Evolutionary conservation across 306 rosid genomes (phyloP).

Genomic region (Trifolium subterraneum): DNA sequence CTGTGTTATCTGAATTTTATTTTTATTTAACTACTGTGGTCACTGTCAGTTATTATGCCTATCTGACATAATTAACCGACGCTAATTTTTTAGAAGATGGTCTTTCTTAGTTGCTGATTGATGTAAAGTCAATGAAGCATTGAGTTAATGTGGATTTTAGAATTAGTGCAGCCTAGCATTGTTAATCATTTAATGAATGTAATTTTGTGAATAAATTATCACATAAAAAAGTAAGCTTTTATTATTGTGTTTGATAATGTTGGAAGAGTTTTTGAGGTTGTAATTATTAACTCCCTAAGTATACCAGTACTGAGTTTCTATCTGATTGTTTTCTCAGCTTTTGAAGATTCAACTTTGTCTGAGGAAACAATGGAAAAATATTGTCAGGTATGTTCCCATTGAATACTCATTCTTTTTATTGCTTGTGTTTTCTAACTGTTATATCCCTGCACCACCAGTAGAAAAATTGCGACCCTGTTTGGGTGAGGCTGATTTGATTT

Average conservation of each 20-base stretch:
- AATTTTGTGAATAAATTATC: slow-evolving; percentile 6
- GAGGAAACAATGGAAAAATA: slow-evolving; percentile 64
- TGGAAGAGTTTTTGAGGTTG: slow-evolving; percentile 10
- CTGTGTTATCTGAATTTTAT: too few species aligned
- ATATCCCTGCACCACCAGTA: slow-evolving; percentile 6
- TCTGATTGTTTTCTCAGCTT: slow-evolving; percentile 37
- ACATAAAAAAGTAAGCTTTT: neutral
- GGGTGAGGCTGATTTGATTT: slow-evolving; percentile 39
- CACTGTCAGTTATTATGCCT: too few species aligned
- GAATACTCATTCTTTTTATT: slow-evolving; percentile 28
- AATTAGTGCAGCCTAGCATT: slow-evolving; percentile 8
- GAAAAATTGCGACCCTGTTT: neutral
- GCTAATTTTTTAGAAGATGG: too few species aligned
- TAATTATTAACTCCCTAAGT: neutral
- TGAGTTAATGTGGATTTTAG: too few species aligned
- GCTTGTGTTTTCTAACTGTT: neutral
- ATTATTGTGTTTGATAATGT: slow-evolving; percentile 30
- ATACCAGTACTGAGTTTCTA: slow-evolving; percentile 28
- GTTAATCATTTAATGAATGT: slow-evolving; percentile 10
- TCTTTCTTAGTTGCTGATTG: too few species aligned
- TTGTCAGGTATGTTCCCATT: slow-evolving; percentile 61
- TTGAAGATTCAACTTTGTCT: slow-evolving; percentile 62
- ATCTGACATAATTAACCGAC: too few species aligned
- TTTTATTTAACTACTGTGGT: too few species aligned
- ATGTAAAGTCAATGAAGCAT: too few species aligned